Percentiles rank a stretch among this genome's conserved stretches.
These are phyloP conservation scores for Penicillium sp. DNA, from an alignment of 2,329 filamentous ascomycete genomes.

Conservation along the genomic window DNA sequence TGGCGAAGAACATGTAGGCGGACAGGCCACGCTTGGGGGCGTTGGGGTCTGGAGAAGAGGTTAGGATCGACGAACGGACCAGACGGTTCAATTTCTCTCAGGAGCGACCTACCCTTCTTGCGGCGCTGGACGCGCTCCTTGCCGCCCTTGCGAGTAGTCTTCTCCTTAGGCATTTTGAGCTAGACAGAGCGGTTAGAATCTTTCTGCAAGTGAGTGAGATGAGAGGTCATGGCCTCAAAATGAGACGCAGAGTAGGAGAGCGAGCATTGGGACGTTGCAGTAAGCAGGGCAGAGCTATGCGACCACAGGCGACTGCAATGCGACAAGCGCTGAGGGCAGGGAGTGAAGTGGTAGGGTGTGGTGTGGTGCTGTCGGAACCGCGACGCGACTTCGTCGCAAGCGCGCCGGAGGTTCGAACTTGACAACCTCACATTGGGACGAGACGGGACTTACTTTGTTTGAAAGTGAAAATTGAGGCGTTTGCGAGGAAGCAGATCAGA, in stretches of 20 bases:
- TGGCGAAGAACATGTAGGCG: conserved; percentile 99
- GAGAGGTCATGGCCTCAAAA: neutral
- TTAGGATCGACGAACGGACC: conserved; percentile 20
- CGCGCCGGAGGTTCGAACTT: neutral
- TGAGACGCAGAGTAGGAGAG: neutral
- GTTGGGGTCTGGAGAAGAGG: conserved; percentile 74
- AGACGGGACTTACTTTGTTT: conserved; percentile 12
- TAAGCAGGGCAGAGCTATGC: neutral
- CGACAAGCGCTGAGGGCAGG: neutral
- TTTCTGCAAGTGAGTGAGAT: neutral
- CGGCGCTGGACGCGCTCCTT: conserved; percentile 65
- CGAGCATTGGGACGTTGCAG: neutral
- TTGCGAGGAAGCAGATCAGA: conserved; percentile 6
- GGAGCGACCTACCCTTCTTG: conserved; percentile 66
- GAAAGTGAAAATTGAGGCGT: neutral
- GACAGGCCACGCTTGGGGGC: conserved; percentile 99
- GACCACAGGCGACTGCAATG: conserved; percentile 2
- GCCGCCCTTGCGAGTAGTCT: conserved; percentile 63
- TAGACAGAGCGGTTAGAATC: conserved; percentile 11
- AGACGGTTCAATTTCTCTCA: neutral
- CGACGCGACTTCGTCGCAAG: conserved; percentile 3
- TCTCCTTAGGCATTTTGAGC: conserved; percentile 69
- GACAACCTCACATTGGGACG: neutral
- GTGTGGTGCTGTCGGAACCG: neutral
- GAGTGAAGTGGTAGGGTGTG: neutral